These are phyloP conservation scores for Helotiales sp. DNA, from an alignment of 2,329 filamentous ascomycete species.

Conservation along the genomic window DNA sequence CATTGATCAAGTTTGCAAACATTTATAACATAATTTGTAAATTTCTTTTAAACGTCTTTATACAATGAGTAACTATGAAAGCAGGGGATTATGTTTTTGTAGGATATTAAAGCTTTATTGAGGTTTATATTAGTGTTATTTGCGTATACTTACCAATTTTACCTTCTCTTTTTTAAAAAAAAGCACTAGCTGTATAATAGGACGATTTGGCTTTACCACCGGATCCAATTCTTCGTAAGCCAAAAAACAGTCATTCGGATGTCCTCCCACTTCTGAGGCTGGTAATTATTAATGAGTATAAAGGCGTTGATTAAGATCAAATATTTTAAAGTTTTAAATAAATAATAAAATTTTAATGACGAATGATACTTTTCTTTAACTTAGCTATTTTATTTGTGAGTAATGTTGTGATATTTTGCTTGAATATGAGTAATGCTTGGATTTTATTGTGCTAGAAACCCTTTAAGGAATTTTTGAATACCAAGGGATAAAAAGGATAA, in stretches of 20 bases:
- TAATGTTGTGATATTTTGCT: not conserved
- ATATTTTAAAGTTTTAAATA: not conserved
- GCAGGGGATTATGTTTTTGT: slow-evolving; percentile 30
- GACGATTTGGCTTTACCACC: not conserved
- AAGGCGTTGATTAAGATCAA: not conserved
- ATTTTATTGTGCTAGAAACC: not conserved
- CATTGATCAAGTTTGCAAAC: slow-evolving; percentile 31
- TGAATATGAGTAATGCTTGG: not conserved
- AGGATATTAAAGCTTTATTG: slow-evolving; percentile 34
- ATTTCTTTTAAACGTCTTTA: not conserved
- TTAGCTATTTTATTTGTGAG: not conserved
- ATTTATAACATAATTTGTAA: slow-evolving; percentile 31
- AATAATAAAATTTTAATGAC: not conserved
- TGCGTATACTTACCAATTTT: slow-evolving; percentile 32
- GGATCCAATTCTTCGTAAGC: not conserved
- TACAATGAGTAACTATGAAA: not conserved
- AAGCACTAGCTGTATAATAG: not conserved
- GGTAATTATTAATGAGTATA: not conserved
- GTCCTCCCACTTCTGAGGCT: not conserved
- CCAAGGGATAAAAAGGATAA: not conserved
- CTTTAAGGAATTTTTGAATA: not conserved
- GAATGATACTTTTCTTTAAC: not conserved
- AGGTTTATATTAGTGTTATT: slow-evolving; percentile 33
- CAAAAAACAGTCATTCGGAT: not conserved
- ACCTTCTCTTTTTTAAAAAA: slow-evolving; percentile 15